Conservation (phyloP, 805 yeast genomes). For the Kluyveromyces nonfermentans region DNA sequence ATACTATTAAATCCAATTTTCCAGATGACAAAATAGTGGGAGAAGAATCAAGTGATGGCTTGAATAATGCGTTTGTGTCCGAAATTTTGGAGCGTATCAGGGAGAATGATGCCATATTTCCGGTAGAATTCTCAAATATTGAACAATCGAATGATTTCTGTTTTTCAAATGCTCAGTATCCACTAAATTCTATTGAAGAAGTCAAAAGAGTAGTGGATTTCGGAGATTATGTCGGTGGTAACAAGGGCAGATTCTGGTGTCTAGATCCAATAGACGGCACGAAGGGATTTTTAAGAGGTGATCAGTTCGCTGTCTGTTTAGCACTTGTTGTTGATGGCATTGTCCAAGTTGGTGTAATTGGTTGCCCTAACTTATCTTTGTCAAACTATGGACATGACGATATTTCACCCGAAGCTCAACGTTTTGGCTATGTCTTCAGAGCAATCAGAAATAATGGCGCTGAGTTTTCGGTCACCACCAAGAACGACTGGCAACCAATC, state of each 20-base stretch:
- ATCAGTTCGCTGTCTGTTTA: constrained; percentile 92
- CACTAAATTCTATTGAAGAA: constrained; percentile 36
- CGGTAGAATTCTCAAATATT: constrained; percentile 16
- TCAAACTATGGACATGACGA: constrained; percentile 27
- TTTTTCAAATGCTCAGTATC: constrained; percentile 14
- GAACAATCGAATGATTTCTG: constrained; percentile 9
- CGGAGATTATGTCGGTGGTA: constrained; percentile 77
- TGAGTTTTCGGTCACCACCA: constrained; percentile 28
- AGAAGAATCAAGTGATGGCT: constrained; percentile 76
- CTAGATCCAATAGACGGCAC: constrained; percentile 98
- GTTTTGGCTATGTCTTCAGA: constrained; percentile 27
- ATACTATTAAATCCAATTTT: constrained; percentile 69
- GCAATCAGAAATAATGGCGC: constrained; percentile 30
- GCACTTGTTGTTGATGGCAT: constrained; percentile 81
- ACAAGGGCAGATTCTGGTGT: constrained; percentile 85
- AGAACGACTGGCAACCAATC: constrained; percentile 39
- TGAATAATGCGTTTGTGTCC: constrained; percentile 40
- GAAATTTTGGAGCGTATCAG: constrained; percentile 53
- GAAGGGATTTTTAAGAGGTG: constrained; percentile 90
- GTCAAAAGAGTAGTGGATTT: constrained; percentile 61
- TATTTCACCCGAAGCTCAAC: constrained; percentile 28
- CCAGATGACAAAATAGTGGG: constrained; percentile 86
- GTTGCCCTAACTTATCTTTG: constrained; percentile 78
- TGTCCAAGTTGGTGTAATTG: constrained; percentile 85
- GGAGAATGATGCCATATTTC: constrained; percentile 41